Evolutionary conservation across 805 yeast genomes (phyloP), one percentile per base, ranked within the genome.

Genomic region (Pichia insulana): DNA sequence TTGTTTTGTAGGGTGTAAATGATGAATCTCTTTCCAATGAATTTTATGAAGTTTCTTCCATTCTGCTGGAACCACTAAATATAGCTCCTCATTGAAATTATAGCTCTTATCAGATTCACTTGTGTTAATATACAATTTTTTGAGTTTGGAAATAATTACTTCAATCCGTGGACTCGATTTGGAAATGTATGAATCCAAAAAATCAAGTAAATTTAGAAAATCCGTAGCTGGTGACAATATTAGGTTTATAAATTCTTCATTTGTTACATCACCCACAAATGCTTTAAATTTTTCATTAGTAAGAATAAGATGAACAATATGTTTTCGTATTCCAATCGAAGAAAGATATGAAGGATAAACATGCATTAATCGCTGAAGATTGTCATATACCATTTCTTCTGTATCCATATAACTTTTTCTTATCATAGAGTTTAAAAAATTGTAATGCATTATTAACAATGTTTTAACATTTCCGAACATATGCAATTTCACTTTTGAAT

Each of bases 291-390:
- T 38, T 7, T 36, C 11, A 20, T 25, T 39, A 3, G 31, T n/a
- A 3, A 20, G 7, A 15, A 43, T 19, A 5, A 30, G 11, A 10
- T 8, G 8, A 2, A 33, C 32, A 15, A 43, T 34, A 30, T 39
- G 22, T 17, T 36, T n/a, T 32, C 57, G 42, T 18, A 36, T 35
- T 4, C 18, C 25, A 3, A 39, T 41, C 3, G 48, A 34, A 1
- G 42, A 38, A 4, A 55, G 25, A 42, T 50, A 56, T 4, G 61
- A 53, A 12, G 61, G 59, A 43, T 56, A 58, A 6, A 53, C 52
- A 39, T 56, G 56, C 3, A 45, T 33, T 1, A 54, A 42, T 34
- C 61, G 32, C 25, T 49, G 50, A 19, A 56, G 43, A 40, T 54
- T 45, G 27, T 52, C 56, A 15, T 44, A 38, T 4, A 56, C 18